Conservation (phyloP, 768 basidiomycete species). For the Crucibulum laeve region DNA sequence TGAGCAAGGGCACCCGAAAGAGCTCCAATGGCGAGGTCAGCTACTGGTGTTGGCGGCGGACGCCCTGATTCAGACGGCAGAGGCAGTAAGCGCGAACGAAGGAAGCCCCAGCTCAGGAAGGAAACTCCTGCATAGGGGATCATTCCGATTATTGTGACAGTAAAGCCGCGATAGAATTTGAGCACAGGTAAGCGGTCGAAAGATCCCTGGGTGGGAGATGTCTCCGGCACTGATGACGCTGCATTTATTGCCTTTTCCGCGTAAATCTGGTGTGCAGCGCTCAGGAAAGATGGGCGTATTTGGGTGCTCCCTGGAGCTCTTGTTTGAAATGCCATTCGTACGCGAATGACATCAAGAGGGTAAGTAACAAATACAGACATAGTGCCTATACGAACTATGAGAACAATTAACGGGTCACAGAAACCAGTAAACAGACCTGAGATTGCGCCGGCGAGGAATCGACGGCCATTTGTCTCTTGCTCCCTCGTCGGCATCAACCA, state of each 20-base stretch:
- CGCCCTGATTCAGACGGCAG: slow-evolving; percentile 30
- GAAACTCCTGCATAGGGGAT: slow-evolving; percentile 94
- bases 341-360: slow-evolving; percentile 91
- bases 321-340: slow-evolving; percentile 91
- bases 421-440: slow-evolving; percentile 56
- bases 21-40: slow-evolving; percentile 82
- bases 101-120: slow-evolving; percentile 87
- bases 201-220: slow-evolving; percentile 17
- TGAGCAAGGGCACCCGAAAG: slow-evolving; percentile 82
- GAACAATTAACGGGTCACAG: slow-evolving; percentile 1
- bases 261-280: slow-evolving; percentile 65
- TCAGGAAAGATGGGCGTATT: slow-evolving; percentile 45
- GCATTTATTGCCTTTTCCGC: slow-evolving; percentile 45
- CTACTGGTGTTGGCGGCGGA: slow-evolving; percentile 36
- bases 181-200: slow-evolving; percentile 70
- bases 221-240: slow-evolving; percentile 16
- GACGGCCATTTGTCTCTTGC: slow-evolving; percentile 70
- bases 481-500: slow-evolving; percentile 80
- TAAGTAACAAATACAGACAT: slow-evolving; percentile 91
- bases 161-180: slow-evolving; percentile 97
- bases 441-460: slow-evolving; percentile 84
- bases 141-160: slow-evolving; percentile 87
- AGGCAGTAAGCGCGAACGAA: slow-evolving; percentile 57
- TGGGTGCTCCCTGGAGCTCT: slow-evolving; percentile 19
- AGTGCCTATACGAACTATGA: slow-evolving; percentile 46